Evolutionary conservation across 371 early-diverging fungal genomes (phyloP).

Genomic region (Dichotomocladium elegans): DNA sequence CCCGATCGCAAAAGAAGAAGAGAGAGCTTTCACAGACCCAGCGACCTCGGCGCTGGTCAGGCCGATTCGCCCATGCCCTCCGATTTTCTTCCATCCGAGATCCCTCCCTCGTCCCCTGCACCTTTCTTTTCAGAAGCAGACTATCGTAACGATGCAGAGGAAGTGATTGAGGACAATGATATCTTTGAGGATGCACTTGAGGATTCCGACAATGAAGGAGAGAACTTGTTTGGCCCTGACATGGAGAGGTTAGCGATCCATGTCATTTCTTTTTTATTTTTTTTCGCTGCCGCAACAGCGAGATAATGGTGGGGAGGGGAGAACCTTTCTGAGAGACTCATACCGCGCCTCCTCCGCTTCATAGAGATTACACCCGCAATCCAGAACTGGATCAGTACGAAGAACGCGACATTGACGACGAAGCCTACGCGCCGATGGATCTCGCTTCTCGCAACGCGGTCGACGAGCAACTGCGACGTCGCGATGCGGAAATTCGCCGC

Average conservation of each 20-base stretch:
- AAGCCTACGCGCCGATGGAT: constrained; percentile 68
- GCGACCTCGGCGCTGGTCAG: constrained; percentile 9
- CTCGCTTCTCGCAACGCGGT: constrained; percentile 67
- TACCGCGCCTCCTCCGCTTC: no score
- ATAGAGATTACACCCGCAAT: constrained; percentile 76
- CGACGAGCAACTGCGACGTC: constrained; percentile 75
- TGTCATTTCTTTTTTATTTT: background rate
- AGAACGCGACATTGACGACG: constrained; percentile 68
- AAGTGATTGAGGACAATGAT: constrained; percentile 20
- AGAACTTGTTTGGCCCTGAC: constrained; percentile 79
- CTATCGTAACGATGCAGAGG: constrained; percentile 34
- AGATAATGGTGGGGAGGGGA: no score
- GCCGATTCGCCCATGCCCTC: constrained; percentile 32
- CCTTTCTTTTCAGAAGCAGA: constrained; percentile 45
- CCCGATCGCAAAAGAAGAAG: constrained; percentile 49
- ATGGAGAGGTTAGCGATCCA: constrained; percentile 60
- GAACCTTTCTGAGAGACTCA: no score
- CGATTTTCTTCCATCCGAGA: constrained; percentile 15
- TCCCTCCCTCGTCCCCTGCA: constrained; percentile 42
- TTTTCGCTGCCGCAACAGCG: background rate
- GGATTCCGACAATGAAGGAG: constrained; percentile 71
- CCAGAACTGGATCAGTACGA: constrained; percentile 81
- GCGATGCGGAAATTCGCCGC: constrained; percentile 78
- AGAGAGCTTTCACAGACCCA: constrained; percentile 22
- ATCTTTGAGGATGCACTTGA: constrained; percentile 27